Evolutionary conservation across 768 basidiomycete species (phyloP).

Genomic region (Kwoniella pini): DNA sequence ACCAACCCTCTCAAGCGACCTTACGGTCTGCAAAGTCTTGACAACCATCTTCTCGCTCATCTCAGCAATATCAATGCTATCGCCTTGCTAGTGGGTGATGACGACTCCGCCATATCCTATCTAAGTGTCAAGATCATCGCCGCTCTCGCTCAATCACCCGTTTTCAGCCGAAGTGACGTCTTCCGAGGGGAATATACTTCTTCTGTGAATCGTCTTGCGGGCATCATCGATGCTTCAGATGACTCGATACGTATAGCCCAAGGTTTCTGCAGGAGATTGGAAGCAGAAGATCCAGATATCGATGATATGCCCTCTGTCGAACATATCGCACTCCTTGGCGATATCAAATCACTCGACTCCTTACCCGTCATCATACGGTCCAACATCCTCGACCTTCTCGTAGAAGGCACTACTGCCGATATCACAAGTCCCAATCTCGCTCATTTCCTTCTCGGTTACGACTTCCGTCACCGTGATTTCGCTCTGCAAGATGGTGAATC

Average conservation of each 20-base stretch:
- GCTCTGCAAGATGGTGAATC: constrained; percentile 60
- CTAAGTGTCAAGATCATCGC: constrained; percentile 77
- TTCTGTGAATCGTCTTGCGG: constrained; percentile 67
- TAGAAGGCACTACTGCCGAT: constrained; percentile 68
- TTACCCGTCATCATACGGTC: constrained; percentile 69
- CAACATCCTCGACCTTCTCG: constrained; percentile 76
- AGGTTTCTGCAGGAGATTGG: constrained; percentile 71
- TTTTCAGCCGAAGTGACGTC: constrained; percentile 58
- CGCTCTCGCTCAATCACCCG: constrained; percentile 65
- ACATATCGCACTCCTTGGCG: constrained; percentile 41
- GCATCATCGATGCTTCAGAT: constrained; percentile 73
- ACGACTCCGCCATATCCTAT: constrained; percentile 69
- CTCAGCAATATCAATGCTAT: constrained; percentile 73
- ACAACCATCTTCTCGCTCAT: constrained; percentile 48
- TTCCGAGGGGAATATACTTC: constrained; percentile 53
- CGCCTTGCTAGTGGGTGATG: constrained; percentile 72
- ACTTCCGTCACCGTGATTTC: constrained; percentile 60
- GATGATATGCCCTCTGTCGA: constrained; percentile 58
- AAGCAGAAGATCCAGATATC: constrained; percentile 67
- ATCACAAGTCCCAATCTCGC: constrained; percentile 76
- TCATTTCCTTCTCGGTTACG: constrained; percentile 79
- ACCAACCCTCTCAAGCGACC: constrained; percentile 58
- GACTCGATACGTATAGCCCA: constrained; percentile 83
- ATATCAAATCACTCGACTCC: constrained; percentile 9
- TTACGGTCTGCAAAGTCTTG: constrained; percentile 32